phyloP scores from a whole-genome alignment of 2,329 filamentous ascomycete genomes.

The Thelonectria rubi region DNA sequence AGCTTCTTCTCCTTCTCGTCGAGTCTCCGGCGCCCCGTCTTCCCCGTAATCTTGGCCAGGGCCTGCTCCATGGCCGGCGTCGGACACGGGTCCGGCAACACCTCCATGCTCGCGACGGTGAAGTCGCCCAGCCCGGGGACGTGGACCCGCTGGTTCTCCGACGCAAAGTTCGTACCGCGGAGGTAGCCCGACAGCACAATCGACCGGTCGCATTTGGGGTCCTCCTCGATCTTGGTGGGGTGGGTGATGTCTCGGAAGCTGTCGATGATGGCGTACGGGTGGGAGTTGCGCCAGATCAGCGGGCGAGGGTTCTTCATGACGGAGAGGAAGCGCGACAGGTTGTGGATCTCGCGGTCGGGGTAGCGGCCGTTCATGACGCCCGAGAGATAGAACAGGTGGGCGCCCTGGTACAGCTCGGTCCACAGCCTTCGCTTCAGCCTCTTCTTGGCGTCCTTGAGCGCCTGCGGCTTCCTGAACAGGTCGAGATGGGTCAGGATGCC shows the following conservation, averaged over 20 bases:
- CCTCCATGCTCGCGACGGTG: constrained; percentile 83
- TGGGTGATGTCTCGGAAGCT: constrained; percentile 96
- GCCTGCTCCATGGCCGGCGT: constrained; percentile 92
- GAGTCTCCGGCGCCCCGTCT: constrained; percentile 79
- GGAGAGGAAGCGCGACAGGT: constrained; percentile 91
- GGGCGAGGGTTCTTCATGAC: constrained; percentile 99
- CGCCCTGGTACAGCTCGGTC: constrained; percentile 96
- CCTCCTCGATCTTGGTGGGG: constrained; percentile 87
- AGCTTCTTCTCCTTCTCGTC: constrained; percentile 97
- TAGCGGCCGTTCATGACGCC: constrained; percentile 97
- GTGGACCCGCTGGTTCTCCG: constrained; percentile 86
- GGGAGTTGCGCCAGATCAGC: constrained; percentile 95
- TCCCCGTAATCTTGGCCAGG: constrained; percentile 83
- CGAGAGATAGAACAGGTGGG: constrained; percentile 95
- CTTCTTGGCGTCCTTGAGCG: constrained; percentile 94
- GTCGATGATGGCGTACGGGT: constrained; percentile 93
- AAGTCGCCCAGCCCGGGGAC: constrained; percentile 93
- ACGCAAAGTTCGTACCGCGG: constrained; percentile 91
- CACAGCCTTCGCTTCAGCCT: constrained; percentile 93
- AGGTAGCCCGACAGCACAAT: constrained; percentile 94
- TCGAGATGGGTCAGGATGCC: constrained; percentile 96
- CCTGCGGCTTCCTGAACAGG: constrained; percentile 92
- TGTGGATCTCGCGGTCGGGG: constrained; percentile 95
- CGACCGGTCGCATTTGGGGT: constrained; percentile 89
- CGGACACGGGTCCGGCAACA: constrained; percentile 91